Evolutionary conservation across 208 protist genomes (phyloP).

Genomic region (Wallacemonas sp.): DNA sequence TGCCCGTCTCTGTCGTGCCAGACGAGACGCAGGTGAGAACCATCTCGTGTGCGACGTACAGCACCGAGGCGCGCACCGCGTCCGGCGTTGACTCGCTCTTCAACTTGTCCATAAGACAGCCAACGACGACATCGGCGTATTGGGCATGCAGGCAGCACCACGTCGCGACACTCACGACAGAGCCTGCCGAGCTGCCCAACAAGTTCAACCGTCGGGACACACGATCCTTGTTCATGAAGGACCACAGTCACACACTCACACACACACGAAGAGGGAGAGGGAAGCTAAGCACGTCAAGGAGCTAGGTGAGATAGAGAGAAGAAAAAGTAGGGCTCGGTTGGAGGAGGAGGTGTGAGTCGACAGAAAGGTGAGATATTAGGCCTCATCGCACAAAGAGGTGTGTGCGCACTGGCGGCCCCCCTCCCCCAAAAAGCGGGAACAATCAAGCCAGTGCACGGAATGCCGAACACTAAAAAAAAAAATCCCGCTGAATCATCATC

Average conservation of each 20-base stretch:
- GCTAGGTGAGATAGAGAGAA: too few relatives aligned
- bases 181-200: constrained; percentile 65
- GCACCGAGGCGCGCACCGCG: constrained; percentile 49
- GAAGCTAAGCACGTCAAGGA: background rate
- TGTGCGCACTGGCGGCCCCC: too few relatives aligned
- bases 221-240: constrained; percentile 63
- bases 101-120: constrained; percentile 57
- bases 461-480: too few relatives aligned
- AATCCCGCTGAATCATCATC: too few relatives aligned
- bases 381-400: too few relatives aligned
- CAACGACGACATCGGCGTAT: constrained; percentile 68
- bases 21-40: constrained; percentile 71
- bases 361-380: too few relatives aligned
- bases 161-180: constrained; percentile 80
- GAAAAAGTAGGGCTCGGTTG: too few relatives aligned
- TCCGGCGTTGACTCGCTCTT: constrained; percentile 44
- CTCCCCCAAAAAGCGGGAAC: too few relatives aligned
- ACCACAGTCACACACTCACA: background rate
- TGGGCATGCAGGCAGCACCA: constrained; percentile 87
- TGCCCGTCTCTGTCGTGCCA: constrained; percentile 61
- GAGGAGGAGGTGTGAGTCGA: too few relatives aligned
- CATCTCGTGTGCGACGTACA: constrained; percentile 87
- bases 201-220: constrained; percentile 70
- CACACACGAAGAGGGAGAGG: background rate
- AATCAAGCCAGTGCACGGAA: too few relatives aligned